These are phyloP conservation scores for Nakazawaea wickerhamii DNA, from an alignment of 805 yeast genomes.

Conservation along the genomic window DNA sequence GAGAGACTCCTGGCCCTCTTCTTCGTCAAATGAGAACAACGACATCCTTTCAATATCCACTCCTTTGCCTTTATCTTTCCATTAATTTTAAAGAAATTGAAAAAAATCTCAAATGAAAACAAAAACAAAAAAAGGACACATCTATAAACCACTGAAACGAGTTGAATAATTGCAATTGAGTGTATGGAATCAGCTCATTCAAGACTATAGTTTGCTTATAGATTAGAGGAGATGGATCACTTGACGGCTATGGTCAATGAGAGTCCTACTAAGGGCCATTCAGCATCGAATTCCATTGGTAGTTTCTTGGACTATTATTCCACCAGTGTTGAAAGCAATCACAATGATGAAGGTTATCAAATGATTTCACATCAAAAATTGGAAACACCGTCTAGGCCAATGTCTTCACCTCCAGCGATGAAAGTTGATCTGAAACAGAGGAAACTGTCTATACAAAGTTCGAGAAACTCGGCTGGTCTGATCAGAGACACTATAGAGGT, in stretches of 20 bases:
- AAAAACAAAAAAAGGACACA: neutral
- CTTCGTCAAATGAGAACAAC: constrained; percentile 15
- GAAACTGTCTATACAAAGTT: constrained; percentile 7
- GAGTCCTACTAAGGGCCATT: constrained; percentile 4
- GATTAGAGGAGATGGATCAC: constrained; percentile 3
- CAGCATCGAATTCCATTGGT: constrained; percentile 11
- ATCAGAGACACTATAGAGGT: constrained; percentile 13
- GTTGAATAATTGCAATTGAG: too few species aligned
- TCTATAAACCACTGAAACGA: neutral
- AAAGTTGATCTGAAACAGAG: neutral
- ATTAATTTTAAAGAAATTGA: neutral
- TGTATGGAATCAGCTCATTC: too few species aligned
- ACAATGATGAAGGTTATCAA: constrained; percentile 5
- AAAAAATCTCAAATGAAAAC: neutral
- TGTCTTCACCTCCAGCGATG: neutral
- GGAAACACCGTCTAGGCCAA: neutral
- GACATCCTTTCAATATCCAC: constrained; percentile 2
- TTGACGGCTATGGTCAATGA: neutral
- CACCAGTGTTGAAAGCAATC: constrained; percentile 1
- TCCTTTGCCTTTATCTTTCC: too few species aligned
- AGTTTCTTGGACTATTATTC: constrained; percentile 14
- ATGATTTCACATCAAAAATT: neutral
- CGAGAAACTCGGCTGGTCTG: constrained; percentile 13
- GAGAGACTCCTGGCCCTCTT: constrained; percentile 4
- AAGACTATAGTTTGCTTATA: neutral